Percentiles rank a stretch among this genome's conserved stretches.
phyloP scores from a whole-genome alignment of 495 filamentous ascomycete species.

The Rhypophila decipiens region DNA sequence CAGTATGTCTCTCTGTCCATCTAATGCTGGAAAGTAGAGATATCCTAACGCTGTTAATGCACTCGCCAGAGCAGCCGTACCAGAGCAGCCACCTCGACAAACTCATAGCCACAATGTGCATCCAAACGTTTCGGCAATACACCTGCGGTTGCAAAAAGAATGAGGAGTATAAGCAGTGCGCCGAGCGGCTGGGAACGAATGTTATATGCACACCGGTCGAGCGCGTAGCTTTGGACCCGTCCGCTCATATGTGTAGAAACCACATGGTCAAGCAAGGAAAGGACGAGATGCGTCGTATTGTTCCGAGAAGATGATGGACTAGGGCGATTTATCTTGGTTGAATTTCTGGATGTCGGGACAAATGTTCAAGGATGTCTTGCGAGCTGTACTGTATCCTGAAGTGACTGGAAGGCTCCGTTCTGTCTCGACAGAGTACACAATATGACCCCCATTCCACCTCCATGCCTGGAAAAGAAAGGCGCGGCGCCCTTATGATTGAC shows the following conservation, averaged over 20 bases:
- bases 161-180: constrained; percentile 1
- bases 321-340: neutral
- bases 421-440: neutral
- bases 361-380: constrained; percentile 2
- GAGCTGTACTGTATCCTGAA: neutral
- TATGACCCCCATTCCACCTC: neutral
- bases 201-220: constrained; percentile 1
- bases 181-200: constrained; percentile 1
- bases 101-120: neutral
- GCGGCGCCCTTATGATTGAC: constrained; percentile 1
- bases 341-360: neutral
- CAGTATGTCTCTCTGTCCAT: neutral
- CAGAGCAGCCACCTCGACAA: neutral
- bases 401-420: neutral
- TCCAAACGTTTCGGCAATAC: neutral
- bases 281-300: constrained; percentile 1
- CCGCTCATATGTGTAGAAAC: neutral
- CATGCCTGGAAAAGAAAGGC: neutral
- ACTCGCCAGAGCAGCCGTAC: neutral
- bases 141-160: neutral
- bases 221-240: neutral
- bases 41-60: too few species aligned
- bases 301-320: neutral
- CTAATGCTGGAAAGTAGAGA: too few species aligned
- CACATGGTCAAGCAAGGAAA: constrained; percentile 3